Base-by-base conservation (phyloP, 345 rosid genomes). In the Moricandia moricandioides region DNA sequence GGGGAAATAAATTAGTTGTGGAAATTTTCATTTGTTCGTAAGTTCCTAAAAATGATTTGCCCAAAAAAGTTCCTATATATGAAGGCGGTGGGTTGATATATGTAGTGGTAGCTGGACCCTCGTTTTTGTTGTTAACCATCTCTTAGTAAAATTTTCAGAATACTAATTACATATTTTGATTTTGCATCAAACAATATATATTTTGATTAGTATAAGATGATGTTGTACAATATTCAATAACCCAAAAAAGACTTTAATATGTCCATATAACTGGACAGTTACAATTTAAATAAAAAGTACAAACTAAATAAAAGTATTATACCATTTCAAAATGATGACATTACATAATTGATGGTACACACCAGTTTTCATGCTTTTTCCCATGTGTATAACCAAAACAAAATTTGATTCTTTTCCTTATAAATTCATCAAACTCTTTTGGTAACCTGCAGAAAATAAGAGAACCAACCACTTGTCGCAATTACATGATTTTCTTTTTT, bases 381-480 rank as follows among this genome's bases (percentile, higher is more conserved):
- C 13, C n/a, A 21, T 54, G 13, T 21, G 59, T 24, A 21, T 21
- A 54, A 21, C 59, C 29, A 54, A 54, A 54, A 54, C 1, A 21
- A 24, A 43, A 54, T 12, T 33, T 57, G 9, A 24, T 3, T 24
- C 8, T 61, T 16, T 51, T 21, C 24, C 24, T 24, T 7, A n/a
- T 24, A n/a, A 17, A 52, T 49, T 8, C 24, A 49, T 60, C 8
- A 62, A 39, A 10, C 30, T 62, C 51, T 63, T 63, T 8, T 62
- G 6, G 55, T 11, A 72, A 63, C 70, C 30, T 10, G 29, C 31
- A 13, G 6, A 59, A 30, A 65, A 73, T 40, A 40, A 26, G 65
- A 64, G 56, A 64, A 64, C 13, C 33, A 62, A 17, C 40, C 69
- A 63, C 56, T 64, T 64, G 63, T 71, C 68, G 27, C 21, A 60